Evolutionary conservation across 2,329 filamentous ascomycete species (phyloP).

Genomic region (Fusarium pseudonygamai): DNA sequence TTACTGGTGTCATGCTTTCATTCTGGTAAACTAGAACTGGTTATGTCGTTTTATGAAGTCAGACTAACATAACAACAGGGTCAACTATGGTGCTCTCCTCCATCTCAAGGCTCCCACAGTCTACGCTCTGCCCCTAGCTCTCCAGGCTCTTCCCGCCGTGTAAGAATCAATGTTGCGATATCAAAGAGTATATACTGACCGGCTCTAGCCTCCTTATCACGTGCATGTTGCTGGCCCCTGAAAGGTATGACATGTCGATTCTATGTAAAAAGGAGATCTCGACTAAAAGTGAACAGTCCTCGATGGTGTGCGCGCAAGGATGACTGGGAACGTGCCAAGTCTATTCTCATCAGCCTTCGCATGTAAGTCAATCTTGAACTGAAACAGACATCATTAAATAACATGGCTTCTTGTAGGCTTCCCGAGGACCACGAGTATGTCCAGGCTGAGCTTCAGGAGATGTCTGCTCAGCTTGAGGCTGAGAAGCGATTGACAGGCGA

Average conservation of each 20-base stretch:
- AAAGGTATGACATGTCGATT: conserved; percentile 46
- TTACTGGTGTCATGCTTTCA: conserved; percentile 54
- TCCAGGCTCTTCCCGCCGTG: conserved; percentile 72
- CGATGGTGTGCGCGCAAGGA: conserved; percentile 75
- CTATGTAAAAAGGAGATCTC: background rate
- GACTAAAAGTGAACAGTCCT: conserved; percentile 58
- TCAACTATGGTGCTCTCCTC: conserved; percentile 63
- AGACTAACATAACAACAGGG: conserved; percentile 55
- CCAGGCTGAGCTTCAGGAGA: conserved; percentile 68
- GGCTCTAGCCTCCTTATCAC: conserved; percentile 57
- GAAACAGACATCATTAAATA: background rate
- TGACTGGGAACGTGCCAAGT: conserved; percentile 70
- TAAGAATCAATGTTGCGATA: conserved; percentile 32
- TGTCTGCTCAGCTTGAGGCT: conserved; percentile 68
- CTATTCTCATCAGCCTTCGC: conserved; percentile 63
- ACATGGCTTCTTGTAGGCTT: conserved; percentile 50
- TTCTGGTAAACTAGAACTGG: conserved; percentile 48
- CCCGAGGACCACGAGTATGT: conserved; percentile 64
- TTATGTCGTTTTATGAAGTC: background rate
- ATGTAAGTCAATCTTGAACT: conserved; percentile 37
- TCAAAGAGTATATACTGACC: background rate
- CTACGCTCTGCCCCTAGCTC: conserved; percentile 70
- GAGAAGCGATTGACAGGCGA: conserved; percentile 67
- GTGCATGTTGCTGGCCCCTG: conserved; percentile 69
- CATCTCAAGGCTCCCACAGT: conserved; percentile 58